Conservation (phyloP, 1,284 basidiomycete genomes). For the Cutaneotrichosporon curvatum region DNA sequence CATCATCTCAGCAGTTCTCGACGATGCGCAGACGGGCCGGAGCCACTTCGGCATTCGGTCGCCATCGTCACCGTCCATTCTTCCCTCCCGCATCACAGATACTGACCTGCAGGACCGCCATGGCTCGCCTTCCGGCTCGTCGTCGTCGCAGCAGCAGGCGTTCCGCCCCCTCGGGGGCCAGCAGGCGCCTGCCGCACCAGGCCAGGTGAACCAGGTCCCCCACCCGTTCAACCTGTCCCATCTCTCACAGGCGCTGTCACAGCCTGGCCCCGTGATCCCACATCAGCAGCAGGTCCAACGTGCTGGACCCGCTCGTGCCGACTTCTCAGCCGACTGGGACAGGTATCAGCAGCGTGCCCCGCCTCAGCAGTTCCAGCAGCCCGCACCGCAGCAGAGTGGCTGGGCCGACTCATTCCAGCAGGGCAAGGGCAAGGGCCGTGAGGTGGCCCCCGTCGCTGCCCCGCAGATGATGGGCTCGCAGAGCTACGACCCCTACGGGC, state of each 20-base stretch:
- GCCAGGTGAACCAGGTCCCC: slow-evolving; percentile 13
- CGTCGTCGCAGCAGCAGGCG: slow-evolving; percentile 13
- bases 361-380: slow-evolving; percentile 16
- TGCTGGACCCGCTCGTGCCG: background rate
- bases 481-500: slow-evolving; percentile 1
- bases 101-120: slow-evolving; percentile 19
- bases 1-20: no score
- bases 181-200: slow-evolving; percentile 5
- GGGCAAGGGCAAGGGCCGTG: slow-evolving; percentile 26
- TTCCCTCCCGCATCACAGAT: no score
- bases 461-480: slow-evolving; percentile 8
- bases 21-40: no score
- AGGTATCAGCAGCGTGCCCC: slow-evolving; percentile 7
- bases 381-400: slow-evolving; percentile 1
- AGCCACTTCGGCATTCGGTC: no score
- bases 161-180: slow-evolving; percentile 12
- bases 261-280: slow-evolving; percentile 10
- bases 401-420: slow-evolving; percentile 13
- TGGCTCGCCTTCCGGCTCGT: slow-evolving; percentile 5
- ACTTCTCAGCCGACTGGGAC: slow-evolving; percentile 13
- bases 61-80: no score
- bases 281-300: slow-evolving; percentile 2
- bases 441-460: slow-evolving; percentile 1
- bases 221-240: slow-evolving; percentile 44
- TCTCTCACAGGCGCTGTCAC: slow-evolving; percentile 31